Evolutionary conservation across 495 filamentous ascomycete species (phyloP).

Genomic region (Penicillium odoratum): DNA sequence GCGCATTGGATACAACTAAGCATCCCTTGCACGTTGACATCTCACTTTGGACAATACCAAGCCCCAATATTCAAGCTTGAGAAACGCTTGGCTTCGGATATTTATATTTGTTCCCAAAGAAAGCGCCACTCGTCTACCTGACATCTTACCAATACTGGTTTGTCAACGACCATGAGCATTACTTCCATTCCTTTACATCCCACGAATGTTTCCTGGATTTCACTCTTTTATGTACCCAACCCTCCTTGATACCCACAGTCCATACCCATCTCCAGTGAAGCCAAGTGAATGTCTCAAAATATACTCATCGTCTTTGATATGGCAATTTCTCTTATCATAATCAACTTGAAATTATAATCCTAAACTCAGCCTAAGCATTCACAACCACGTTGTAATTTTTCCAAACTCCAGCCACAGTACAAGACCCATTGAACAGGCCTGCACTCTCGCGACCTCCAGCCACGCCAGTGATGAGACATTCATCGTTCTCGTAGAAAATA

Average conservation of each 20-base stretch:
- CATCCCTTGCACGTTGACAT: neutral
- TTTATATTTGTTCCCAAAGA: neutral
- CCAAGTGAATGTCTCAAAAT: neutral
- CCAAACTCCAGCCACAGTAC: neutral
- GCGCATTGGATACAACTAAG: constrained; percentile 12
- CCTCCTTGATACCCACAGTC: constrained; percentile 24
- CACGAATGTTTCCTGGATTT: neutral
- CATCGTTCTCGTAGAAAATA: neutral
- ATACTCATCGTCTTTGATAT: neutral
- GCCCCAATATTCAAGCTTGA: neutral
- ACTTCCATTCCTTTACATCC: neutral
- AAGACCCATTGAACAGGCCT: neutral
- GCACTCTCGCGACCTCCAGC: neutral
- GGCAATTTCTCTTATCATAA: too few species aligned
- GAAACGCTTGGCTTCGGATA: neutral
- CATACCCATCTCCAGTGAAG: constrained; percentile 13
- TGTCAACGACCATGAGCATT: neutral
- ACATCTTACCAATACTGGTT: too few species aligned
- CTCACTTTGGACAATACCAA: neutral
- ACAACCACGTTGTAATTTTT: neutral
- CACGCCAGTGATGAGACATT: neutral
- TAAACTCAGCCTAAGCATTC: neutral
- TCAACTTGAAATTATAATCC: too few species aligned
- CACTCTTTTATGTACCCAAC: constrained; percentile 12
- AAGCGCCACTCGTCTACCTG: neutral